These are phyloP conservation scores for Tolypocladium nubicola DNA, from an alignment of 2,329 filamentous ascomycete genomes.

Conservation along the genomic window DNA sequence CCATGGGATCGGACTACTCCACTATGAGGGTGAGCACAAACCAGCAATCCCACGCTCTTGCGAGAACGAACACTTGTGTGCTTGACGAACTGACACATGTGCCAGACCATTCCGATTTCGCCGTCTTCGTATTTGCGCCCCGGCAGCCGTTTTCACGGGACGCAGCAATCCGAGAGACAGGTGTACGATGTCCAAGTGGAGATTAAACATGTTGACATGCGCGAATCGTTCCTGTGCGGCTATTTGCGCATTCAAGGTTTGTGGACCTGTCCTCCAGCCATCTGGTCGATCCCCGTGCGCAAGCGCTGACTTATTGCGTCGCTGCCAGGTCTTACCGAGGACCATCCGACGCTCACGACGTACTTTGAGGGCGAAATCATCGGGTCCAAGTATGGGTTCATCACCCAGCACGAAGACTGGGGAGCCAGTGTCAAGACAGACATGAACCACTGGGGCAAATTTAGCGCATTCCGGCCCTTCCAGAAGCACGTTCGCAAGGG, in stretches of 20 bases:
- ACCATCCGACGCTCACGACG: constrained; percentile 94
- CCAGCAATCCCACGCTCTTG: not conserved
- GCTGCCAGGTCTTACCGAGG: constrained; percentile 72
- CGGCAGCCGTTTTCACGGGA: constrained; percentile 81
- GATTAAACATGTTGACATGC: constrained; percentile 91
- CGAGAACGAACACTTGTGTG: not conserved
- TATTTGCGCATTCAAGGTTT: constrained; percentile 91
- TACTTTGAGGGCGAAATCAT: constrained; percentile 99
- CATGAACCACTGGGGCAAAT: constrained; percentile 85
- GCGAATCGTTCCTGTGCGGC: constrained; percentile 87
- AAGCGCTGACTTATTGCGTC: not conserved
- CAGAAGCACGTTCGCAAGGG: constrained; percentile 47
- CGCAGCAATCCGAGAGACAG: constrained; percentile 86
- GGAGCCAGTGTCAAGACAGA: constrained; percentile 88
- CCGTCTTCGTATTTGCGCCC: constrained; percentile 79
- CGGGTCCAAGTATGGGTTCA: constrained; percentile 87
- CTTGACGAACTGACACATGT: constrained; percentile 2
- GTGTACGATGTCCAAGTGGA: constrained; percentile 94
- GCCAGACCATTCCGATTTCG: constrained; percentile 62
- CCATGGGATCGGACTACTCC: constrained; percentile 27
- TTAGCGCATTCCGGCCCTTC: constrained; percentile 75
- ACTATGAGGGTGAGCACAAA: constrained; percentile 21
- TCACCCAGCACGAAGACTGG: constrained; percentile 82
- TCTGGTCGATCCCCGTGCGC: not conserved
- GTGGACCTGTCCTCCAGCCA: not conserved